Evolutionary conservation across 2,329 filamentous ascomycete species (phyloP).

Genomic region (Calonectria ilicicola): DNA sequence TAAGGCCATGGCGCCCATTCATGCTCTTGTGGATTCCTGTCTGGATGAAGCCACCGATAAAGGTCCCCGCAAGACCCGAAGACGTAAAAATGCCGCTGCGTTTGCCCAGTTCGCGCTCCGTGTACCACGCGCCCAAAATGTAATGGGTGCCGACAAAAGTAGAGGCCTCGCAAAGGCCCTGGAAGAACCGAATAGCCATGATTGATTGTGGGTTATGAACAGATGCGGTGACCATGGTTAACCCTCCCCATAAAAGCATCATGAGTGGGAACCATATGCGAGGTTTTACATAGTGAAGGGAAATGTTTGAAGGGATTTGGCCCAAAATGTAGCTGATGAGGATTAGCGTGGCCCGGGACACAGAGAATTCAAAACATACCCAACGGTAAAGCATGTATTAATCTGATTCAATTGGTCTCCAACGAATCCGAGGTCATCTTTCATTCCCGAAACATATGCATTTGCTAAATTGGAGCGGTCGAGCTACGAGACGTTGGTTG

Average conservation of each 20-base stretch:
- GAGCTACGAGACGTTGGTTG: slow-evolving; percentile 35
- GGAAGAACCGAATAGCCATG: slow-evolving; percentile 55
- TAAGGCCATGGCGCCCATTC: slow-evolving; percentile 63
- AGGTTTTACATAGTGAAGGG: slow-evolving; percentile 72
- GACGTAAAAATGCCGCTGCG: slow-evolving; percentile 73
- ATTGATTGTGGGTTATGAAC: slow-evolving; percentile 51
- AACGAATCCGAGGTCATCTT: slow-evolving; percentile 59
- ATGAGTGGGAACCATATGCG: slow-evolving; percentile 73
- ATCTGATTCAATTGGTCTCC: slow-evolving; percentile 56
- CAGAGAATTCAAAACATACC: slow-evolving; percentile 37
- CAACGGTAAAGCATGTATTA: slow-evolving; percentile 51
- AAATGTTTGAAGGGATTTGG: slow-evolving; percentile 71
- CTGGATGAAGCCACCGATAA: slow-evolving; percentile 66
- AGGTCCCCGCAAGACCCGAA: slow-evolving; percentile 68
- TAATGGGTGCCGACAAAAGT: slow-evolving; percentile 57
- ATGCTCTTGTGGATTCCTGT: slow-evolving; percentile 68
- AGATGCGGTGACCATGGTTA: slow-evolving; percentile 68
- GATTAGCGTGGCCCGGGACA: background rate
- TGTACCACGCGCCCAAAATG: slow-evolving; percentile 68
- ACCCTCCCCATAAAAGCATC: slow-evolving; percentile 72
- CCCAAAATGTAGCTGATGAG: slow-evolving; percentile 59
- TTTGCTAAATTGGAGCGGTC: slow-evolving; percentile 54
- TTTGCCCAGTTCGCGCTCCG: slow-evolving; percentile 70
- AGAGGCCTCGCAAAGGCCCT: slow-evolving; percentile 52
- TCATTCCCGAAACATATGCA: slow-evolving; percentile 59